These are phyloP conservation scores for Umbelopsis sp. DNA, from an alignment of 371 early-diverging fungal genomes.

Conservation along the genomic window DNA sequence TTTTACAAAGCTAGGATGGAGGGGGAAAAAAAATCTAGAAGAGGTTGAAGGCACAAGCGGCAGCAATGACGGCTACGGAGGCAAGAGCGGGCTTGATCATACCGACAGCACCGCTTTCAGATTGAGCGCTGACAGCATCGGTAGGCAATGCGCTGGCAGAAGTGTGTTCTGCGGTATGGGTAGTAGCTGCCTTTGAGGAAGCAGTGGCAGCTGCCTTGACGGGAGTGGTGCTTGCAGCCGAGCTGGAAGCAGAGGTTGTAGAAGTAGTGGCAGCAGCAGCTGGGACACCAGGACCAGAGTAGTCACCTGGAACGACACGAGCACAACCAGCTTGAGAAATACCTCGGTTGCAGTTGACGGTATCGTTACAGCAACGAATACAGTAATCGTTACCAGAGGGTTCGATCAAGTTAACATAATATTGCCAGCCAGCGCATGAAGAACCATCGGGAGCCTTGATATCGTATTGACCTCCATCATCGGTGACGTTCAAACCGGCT, in stretches of 20 bases:
- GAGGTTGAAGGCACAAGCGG: not conserved
- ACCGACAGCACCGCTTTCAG: not conserved
- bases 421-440: constrained; percentile 53
- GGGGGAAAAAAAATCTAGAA: not conserved
- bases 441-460: constrained; percentile 52
- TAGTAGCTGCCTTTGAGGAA: not conserved
- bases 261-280: constrained; percentile 13
- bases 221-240: not conserved
- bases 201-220: not conserved
- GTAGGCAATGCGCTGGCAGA: not conserved
- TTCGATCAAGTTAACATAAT: constrained; percentile 61
- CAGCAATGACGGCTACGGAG: not conserved
- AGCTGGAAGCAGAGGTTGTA: constrained; percentile 7
- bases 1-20: not conserved
- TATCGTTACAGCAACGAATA: constrained; percentile 59
- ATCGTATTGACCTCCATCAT: constrained; percentile 64
- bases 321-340: constrained; percentile 56
- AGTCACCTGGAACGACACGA: constrained; percentile 58
- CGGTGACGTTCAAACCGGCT: constrained; percentile 44
- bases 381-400: constrained; percentile 55
- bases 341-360: constrained; percentile 49
- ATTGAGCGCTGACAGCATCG: constrained; percentile 13
- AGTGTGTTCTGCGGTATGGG: not conserved
- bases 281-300: constrained; percentile 43
- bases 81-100: not conserved